These are phyloP conservation scores for Vanrija sp. DNA, from an alignment of 1,284 basidiomycete genomes.

Conservation along the genomic window DNA sequence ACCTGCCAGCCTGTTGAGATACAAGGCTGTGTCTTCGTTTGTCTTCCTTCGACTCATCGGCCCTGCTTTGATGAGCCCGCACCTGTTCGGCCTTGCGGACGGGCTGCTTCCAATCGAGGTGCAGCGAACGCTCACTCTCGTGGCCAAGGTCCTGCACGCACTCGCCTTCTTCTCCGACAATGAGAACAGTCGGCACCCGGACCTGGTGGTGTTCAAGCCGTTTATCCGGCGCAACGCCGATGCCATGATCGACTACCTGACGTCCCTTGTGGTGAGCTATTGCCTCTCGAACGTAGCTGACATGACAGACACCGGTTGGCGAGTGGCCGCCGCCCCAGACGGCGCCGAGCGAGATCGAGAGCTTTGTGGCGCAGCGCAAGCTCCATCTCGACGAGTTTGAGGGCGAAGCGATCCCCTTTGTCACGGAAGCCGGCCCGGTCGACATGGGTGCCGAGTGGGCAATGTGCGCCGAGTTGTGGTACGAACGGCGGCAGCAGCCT, in stretches of 20 bases:
- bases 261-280: constrained; percentile 8
- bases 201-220: constrained; percentile 17
- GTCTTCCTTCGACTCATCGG: constrained; percentile 37
- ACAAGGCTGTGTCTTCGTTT: constrained; percentile 37
- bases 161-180: constrained; percentile 32
- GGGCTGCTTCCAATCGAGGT: constrained; percentile 15
- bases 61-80: constrained; percentile 34
- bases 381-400: constrained; percentile 8
- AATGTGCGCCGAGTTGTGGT: constrained; percentile 22
- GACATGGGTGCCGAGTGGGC: constrained; percentile 26
- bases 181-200: constrained; percentile 21
- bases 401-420: constrained; percentile 14
- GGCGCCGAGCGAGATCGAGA: constrained; percentile 6
- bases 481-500: constrained; percentile 17
- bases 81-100: constrained; percentile 30
- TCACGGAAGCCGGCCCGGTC: constrained; percentile 23
- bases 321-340: constrained; percentile 4
- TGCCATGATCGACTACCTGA: constrained; percentile 30
- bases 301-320: constrained; percentile 16
- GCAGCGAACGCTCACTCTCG: constrained; percentile 23
- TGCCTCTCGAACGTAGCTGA: background rate
- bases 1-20: constrained; percentile 13
- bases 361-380: constrained; percentile 16
- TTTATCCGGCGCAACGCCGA: constrained; percentile 23
- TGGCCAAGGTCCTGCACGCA: constrained; percentile 33